Conservation (phyloP, 202 grass and related monocot species). For the Zoysia matrella region DNA sequence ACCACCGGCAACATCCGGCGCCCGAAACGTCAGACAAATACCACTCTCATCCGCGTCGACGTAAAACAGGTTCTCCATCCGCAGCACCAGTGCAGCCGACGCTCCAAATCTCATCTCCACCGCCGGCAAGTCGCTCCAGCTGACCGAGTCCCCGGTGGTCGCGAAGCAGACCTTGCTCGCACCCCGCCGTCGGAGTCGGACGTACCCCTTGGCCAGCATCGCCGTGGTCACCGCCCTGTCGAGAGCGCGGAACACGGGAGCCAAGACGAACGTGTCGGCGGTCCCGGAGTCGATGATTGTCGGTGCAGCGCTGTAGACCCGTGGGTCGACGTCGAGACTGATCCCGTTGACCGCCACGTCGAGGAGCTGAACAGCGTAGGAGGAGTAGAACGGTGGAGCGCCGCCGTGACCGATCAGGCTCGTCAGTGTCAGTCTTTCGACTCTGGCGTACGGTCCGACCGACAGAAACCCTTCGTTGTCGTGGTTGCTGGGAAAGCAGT, state of each 20-base stretch:
- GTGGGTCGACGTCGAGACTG: constrained; percentile 21
- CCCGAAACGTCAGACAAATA: constrained; percentile 31
- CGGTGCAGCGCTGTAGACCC: not conserved
- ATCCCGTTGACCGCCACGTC: constrained; percentile 31
- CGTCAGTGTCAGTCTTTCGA: not conserved
- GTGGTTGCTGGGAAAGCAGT: constrained; percentile 33
- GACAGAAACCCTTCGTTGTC: constrained; percentile 17
- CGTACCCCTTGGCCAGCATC: constrained; percentile 31
- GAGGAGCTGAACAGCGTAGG: not conserved
- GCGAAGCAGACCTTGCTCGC: constrained; percentile 8
- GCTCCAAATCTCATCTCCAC: constrained; percentile 26
- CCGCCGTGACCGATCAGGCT: not conserved
- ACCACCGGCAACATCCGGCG: constrained; percentile 16
- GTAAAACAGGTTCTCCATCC: constrained; percentile 11
- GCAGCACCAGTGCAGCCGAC: not conserved
- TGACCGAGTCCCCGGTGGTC: not conserved
- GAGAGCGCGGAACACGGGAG: constrained; percentile 26
- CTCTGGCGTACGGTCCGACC: constrained; percentile 25
- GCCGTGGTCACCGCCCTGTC: not conserved
- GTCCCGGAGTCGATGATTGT: constrained; percentile 35
- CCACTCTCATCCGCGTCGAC: too few relatives aligned
- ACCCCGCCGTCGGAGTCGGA: too few relatives aligned
- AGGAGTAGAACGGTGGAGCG: not conserved
- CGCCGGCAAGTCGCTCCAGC: constrained; percentile 10
- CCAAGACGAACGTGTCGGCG: constrained; percentile 11